Conservation (phyloP, 139 green algal species). For the Coccomyxa sp. region DNA sequence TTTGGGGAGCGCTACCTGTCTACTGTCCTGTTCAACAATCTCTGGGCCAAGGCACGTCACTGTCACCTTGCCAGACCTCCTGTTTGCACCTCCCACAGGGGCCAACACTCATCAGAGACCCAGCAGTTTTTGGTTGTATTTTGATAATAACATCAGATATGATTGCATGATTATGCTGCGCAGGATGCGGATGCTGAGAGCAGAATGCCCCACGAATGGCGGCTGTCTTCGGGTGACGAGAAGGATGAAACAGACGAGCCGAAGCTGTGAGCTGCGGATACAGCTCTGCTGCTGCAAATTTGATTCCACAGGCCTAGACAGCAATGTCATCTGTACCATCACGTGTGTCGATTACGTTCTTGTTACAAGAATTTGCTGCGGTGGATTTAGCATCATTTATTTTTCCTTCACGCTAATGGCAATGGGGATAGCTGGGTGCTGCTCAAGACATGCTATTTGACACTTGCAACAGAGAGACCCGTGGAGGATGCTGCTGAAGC, state of each 20-base stretch:
- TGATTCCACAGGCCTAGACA: too few relatives aligned
- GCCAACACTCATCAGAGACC: not conserved
- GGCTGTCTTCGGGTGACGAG: constrained; percentile 42
- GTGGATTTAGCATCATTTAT: too few relatives aligned
- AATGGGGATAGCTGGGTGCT: too few relatives aligned
- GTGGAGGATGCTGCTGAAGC: too few relatives aligned
- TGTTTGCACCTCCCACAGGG: not conserved
- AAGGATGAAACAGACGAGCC: constrained; percentile 33
- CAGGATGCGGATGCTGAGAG: constrained; percentile 61
- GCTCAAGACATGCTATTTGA: too few relatives aligned
- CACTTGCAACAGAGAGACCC: too few relatives aligned
- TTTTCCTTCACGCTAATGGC: too few relatives aligned
- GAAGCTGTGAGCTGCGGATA: constrained; percentile 33
- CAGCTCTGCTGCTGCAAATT: too few relatives aligned
- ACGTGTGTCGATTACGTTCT: too few relatives aligned
- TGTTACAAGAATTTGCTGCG: too few relatives aligned
- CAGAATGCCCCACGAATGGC: constrained; percentile 54
- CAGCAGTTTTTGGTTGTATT: not conserved
- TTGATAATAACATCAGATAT: not conserved
- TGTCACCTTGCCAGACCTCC: not conserved
- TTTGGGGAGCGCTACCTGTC: constrained; percentile 96
- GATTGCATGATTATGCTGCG: not conserved
- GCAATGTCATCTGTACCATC: too few relatives aligned
- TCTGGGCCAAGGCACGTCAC: constrained; percentile 40
- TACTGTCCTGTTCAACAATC: constrained; percentile 82